Conservation (phyloP, 805 yeast species). For the Monosporozyma servazzii region DNA sequence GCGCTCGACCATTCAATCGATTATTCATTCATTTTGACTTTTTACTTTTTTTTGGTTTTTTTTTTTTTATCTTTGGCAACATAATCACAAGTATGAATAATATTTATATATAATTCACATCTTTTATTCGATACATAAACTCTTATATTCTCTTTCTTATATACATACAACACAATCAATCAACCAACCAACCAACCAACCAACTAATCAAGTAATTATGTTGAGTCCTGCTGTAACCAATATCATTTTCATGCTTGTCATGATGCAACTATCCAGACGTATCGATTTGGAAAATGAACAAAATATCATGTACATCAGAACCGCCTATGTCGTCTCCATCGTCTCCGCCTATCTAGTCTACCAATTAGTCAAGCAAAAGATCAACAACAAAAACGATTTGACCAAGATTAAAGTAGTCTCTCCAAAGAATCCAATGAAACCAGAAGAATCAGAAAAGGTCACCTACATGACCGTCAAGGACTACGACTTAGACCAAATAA, state of each 20-base stretch:
- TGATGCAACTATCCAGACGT: constrained; percentile 91
- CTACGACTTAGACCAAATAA: constrained; percentile 83
- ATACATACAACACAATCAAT: no score
- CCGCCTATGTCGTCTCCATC: constrained; percentile 60
- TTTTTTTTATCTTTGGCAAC: no score
- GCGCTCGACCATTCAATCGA: no score
- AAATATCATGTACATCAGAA: constrained; percentile 66
- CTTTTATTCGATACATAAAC: no score
- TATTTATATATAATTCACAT: no score
- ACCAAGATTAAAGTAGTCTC: constrained; percentile 85
- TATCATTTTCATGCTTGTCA: constrained; percentile 82
- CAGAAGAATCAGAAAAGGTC: constrained; percentile 80
- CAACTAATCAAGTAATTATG: not conserved
- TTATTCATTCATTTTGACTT: not conserved
- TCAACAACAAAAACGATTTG: constrained; percentile 72
- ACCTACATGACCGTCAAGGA: constrained; percentile 88
- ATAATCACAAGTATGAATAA: no score
- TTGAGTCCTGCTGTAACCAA: constrained; percentile 86
- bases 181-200: not conserved
- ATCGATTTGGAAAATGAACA: constrained; percentile 81
- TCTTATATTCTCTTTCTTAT: no score
- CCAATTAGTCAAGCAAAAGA: constrained; percentile 49
- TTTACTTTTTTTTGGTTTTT: not conserved
- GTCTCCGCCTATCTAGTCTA: constrained; percentile 56
- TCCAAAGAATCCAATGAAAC: constrained; percentile 62